A percentile compares a stretch with the other conserved stretches of the same genome.
Evolutionary conservation across 495 filamentous ascomycete species (phyloP).

Genomic region (Hypoxylon lienhwacheense): DNA sequence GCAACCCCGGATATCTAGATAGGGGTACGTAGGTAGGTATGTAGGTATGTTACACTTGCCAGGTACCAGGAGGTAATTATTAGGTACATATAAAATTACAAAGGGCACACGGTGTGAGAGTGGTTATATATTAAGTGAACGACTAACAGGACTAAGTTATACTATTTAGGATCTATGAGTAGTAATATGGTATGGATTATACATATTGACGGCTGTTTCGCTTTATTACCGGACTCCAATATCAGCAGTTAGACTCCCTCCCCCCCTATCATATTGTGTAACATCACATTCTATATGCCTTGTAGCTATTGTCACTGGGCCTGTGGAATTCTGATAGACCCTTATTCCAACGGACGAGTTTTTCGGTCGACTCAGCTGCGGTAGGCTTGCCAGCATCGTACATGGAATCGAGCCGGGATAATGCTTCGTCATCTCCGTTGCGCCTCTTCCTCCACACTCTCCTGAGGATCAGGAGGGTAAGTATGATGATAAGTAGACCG

Average conservation of each 20-base stretch:
- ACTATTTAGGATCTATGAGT: slow-evolving; percentile 2
- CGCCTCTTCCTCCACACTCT: slow-evolving; percentile 37
- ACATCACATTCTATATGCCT: slow-evolving; percentile 38
- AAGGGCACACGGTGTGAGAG: slow-evolving; percentile 10
- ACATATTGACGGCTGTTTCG: slow-evolving; percentile 1
- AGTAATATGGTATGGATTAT: slow-evolving; percentile 15
- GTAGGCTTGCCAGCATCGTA: slow-evolving; percentile 33
- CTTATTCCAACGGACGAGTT: slow-evolving; percentile 36
- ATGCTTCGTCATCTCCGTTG: slow-evolving; percentile 30
- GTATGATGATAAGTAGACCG: slow-evolving; percentile 21
- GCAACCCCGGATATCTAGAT: no score
- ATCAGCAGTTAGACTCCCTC: slow-evolving; percentile 5
- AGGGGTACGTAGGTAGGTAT: no score
- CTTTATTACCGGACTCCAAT: slow-evolving; percentile 17
- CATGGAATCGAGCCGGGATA: slow-evolving; percentile 27
- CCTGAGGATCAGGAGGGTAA: slow-evolving; percentile 26
- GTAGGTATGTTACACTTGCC: no score
- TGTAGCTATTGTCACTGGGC: slow-evolving; percentile 26
- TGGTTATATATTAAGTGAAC: slow-evolving; percentile 14
- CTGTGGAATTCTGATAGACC: slow-evolving; percentile 35
- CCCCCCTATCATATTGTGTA: neutral
- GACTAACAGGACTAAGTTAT: slow-evolving; percentile 15
- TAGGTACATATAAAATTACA: no score
- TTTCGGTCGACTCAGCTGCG: slow-evolving; percentile 29
- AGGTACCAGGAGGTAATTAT: no score